Conservation (phyloP, 768 basidiomycete genomes). For the Boletus sp. region DNA sequence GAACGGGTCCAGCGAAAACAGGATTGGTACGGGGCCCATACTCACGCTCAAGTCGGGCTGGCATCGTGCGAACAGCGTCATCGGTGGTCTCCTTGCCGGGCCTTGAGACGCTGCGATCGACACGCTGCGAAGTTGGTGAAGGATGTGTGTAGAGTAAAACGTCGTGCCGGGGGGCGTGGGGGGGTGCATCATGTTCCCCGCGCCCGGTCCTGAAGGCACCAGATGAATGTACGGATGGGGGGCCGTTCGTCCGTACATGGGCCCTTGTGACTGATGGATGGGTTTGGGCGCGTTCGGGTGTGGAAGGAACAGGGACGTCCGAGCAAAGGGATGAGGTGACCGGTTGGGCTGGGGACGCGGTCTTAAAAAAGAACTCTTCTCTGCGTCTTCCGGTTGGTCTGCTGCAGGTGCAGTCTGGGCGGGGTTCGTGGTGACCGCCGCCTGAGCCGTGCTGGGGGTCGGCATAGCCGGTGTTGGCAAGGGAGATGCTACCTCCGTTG, state of each 20-base stretch:
- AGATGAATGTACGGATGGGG: conserved; percentile 17
- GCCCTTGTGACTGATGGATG: conserved; percentile 36
- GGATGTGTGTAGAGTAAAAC: conserved; percentile 25
- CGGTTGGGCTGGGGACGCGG: conserved; percentile 20
- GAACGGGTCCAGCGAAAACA: conserved; percentile 54
- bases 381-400: conserved; percentile 3
- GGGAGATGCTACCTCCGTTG: conserved; percentile 12
- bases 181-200: background rate
- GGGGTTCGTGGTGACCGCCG: conserved; percentile 17
- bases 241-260: conserved; percentile 52
- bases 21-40: conserved; percentile 57
- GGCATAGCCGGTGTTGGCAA: conserved; percentile 4
- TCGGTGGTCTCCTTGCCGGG: conserved; percentile 11
- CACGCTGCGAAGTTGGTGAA: conserved; percentile 25
- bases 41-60: conserved; percentile 48
- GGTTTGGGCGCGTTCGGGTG: conserved; percentile 54
- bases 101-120: conserved; percentile 21
- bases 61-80: conserved; percentile 60
- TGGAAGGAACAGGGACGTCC: conserved; percentile 47
- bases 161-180: conserved; percentile 26
- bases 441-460: conserved; percentile 8
- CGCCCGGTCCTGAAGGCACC: conserved; percentile 4
- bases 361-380: conserved; percentile 24
- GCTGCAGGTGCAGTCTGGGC: conserved; percentile 2
- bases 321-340: conserved; percentile 26